Base-by-base conservation (phyloP, 164 flowering plant genomes). In the Litsea cubeba region DNA sequence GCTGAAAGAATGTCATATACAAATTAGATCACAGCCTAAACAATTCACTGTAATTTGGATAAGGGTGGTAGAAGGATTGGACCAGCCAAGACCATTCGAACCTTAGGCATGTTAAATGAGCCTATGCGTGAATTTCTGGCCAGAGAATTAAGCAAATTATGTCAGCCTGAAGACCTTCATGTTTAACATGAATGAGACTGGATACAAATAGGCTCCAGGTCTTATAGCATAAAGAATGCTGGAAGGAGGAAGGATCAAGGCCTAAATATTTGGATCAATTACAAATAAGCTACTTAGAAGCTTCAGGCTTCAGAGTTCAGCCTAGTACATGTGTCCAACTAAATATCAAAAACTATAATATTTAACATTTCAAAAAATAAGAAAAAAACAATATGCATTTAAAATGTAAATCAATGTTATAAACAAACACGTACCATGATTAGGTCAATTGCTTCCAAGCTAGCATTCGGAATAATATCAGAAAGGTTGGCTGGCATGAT, bases 361-460 rank as follows among this genome's bases (percentile, higher is more conserved):
- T 40, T 40, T 40, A 7, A 40, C 46, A 40, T 40, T 40, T 40
- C 46, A 40, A 40, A 40, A 40, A 40, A 40, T 40, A 40, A 8
- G 10, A 40, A 40, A 40, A 7, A 40, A 30, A 30, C 32, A 30
- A 40, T 40, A 7, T 2, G 11, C 46, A 5, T 40, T 40, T 40
- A 68, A 7, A 14, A 65, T 25, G 51, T 64, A 32, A 30, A 32
- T 2, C 11, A 66, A 58, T 18, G 63, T 18, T 12, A 80, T 50
- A 25, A 25, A 66, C 58, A 32, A 54, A 14, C 66, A 78, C 87
- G n/a, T 72, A 92, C 95, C 88, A 50, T 76, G 71, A 92, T 90
- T 75, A 92, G 83, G 76, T 89, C 90, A 78, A 88, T 80, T 80
- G 95, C 95, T 84, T 90, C 92, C 64, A 74, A 71, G 79, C 94